Evolutionary conservation across 2,329 filamentous ascomycete genomes (phyloP), one percentile per base, ranked within the genome.

Genomic region (Zalaria obscura): DNA sequence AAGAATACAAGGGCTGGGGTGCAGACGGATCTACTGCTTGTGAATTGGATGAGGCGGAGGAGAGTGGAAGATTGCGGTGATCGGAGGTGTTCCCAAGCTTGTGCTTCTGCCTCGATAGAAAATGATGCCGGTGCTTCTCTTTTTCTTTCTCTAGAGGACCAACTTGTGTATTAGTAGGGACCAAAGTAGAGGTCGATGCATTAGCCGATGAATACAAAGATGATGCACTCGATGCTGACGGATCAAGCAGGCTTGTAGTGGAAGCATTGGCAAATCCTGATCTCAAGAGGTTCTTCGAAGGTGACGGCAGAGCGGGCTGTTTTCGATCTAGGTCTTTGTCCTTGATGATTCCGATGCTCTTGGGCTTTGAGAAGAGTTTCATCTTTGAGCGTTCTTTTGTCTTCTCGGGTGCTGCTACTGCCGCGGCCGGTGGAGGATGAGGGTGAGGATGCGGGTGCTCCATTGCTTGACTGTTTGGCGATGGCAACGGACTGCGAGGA

Each of bases 341-440:
- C 56, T 82, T 85, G n/a, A 71, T 72, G 43, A 78, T 76, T 39
- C 75, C 73, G 51, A 86, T 83, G 61, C 80, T 86, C 54, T 81
- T 80, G 0, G 82, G 82, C 39, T 83, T 74, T 5, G 80, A 84
- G 56, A 88, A 88, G 27, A 89, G 68, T 65, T 89, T 89, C 57
- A 84, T 81, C 62, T 86, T 87, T 46, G 78, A 78, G 60, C 84
- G 83, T 52, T 84, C 79, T 27, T 73, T 67, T 51, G 75, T 74
- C 25, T 77, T 78, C 57, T 82, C 60, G 5, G 51, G 46, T 10
- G 52, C 51, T 32, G 50, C 48, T 25, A 52, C 50, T 27, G 49
- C 18, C 11, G 40, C 29, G 50, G 5, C 40, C 1, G 54, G 55
- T 41, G 58, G 55, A 6, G 61, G 54, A 55, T 41, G 58, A 54